phyloP scores from a whole-genome alignment of 2,329 filamentous ascomycete species.

The Purpureocillium takamizusanense region DNA sequence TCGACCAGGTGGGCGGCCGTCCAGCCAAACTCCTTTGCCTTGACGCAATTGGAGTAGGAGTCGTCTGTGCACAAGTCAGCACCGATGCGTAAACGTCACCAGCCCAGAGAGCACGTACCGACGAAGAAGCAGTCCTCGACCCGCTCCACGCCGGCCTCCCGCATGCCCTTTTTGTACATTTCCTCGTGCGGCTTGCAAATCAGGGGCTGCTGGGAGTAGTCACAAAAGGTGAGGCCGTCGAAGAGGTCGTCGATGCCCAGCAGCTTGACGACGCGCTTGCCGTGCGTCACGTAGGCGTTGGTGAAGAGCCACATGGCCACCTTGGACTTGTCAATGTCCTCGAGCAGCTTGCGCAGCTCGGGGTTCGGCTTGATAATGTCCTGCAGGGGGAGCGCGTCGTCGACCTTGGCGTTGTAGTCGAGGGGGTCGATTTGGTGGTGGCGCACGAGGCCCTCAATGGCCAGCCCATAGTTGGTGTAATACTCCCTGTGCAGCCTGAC shows the following conservation, averaged over 20 bases:
- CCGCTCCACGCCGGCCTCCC: constrained; percentile 62
- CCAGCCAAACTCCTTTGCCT: constrained; percentile 76
- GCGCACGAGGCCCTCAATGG: constrained; percentile 86
- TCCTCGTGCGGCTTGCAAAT: constrained; percentile 78
- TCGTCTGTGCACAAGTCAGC: constrained; percentile 54
- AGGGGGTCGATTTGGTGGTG: constrained; percentile 93
- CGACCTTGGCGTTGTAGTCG: constrained; percentile 89
- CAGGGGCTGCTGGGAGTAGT: constrained; percentile 66
- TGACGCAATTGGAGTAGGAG: constrained; percentile 71
- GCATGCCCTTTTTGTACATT: constrained; percentile 87
- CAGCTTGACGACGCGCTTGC: constrained; percentile 68
- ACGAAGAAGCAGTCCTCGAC: constrained; percentile 82
- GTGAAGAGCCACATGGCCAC: constrained; percentile 92
- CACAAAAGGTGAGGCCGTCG: constrained; percentile 90
- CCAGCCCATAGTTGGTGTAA: constrained; percentile 93
- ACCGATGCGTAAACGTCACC: background rate
- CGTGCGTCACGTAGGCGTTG: constrained; percentile 90
- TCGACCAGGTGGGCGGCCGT: constrained; percentile 79
- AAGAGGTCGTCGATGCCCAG: constrained; percentile 82
- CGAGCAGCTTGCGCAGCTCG: constrained; percentile 63
- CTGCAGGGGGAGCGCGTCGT: constrained; percentile 87
- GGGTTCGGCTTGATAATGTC: constrained; percentile 72
- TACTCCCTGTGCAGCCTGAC: constrained; percentile 80
- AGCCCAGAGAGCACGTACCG: constrained; percentile 46
- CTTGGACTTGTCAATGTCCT: constrained; percentile 74